Conservation (phyloP, 1,139 yeast genomes). For the Lodderomyces pseudojiufengensis region DNA sequence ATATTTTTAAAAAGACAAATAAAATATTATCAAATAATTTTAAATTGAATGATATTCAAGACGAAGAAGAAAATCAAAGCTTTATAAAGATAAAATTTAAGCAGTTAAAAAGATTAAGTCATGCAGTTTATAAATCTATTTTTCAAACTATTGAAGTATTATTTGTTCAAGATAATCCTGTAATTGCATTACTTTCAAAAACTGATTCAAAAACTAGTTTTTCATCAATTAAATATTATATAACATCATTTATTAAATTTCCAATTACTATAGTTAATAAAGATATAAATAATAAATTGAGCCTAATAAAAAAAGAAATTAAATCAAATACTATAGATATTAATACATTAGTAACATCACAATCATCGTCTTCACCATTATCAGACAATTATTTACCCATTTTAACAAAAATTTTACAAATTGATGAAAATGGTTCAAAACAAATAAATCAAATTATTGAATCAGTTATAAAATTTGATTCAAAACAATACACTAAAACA, state of each 20-base stretch:
- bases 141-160: conserved; percentile 6
- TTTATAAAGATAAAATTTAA: no score
- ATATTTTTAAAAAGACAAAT: conserved; percentile 8
- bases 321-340: conserved; percentile 19
- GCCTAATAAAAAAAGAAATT: conserved; percentile 19
- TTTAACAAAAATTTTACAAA: conserved; percentile 11
- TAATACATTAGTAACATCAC: conserved; percentile 21
- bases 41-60: no score
- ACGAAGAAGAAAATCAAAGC: no score
- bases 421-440: conserved; percentile 1
- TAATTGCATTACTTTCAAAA: conserved; percentile 11
- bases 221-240: conserved; percentile 8
- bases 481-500: conserved; percentile 13
- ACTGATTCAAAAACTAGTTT: conserved; percentile 1
- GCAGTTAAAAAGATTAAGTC: no score
- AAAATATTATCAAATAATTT: conserved; percentile 6
- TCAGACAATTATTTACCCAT: conserved; percentile 9
- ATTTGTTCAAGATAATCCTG: conserved; percentile 13
- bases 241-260: conserved; percentile 13
- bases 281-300: conserved; percentile 22
- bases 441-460: conserved; percentile 7
- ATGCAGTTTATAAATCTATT: conserved; percentile 8
- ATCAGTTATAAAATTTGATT: conserved; percentile 11
- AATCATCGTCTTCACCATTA: conserved; percentile 8
- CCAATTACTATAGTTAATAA: conserved; percentile 20